Conservation (phyloP, 768 basidiomycete genomes). For the Lyophyllum atratum region DNA sequence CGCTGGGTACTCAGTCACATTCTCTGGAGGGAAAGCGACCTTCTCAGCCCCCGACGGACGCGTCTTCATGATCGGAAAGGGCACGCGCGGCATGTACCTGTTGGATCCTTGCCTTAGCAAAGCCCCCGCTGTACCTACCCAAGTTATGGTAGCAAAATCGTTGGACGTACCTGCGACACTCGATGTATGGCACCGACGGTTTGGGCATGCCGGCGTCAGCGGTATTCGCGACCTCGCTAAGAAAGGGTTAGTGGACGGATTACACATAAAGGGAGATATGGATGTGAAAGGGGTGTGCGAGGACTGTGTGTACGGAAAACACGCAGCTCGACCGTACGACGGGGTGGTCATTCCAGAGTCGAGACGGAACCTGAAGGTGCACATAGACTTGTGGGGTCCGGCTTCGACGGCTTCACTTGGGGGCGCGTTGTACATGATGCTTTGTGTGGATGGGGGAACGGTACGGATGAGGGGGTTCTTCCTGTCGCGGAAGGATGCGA, state of each 20-base stretch:
- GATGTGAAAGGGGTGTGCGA: constrained; percentile 17
- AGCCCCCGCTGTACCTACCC: too few relatives aligned
- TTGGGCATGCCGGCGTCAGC: constrained; percentile 21
- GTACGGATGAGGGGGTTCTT: constrained; percentile 16
- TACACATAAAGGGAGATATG: constrained; percentile 15
- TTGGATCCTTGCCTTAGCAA: too few relatives aligned
- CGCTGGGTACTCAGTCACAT: not conserved
- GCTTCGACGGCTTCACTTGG: constrained; percentile 13
- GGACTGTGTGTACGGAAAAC: constrained; percentile 29
- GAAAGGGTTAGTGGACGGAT: constrained; percentile 19
- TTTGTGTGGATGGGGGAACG: constrained; percentile 22
- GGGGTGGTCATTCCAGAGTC: constrained; percentile 17
- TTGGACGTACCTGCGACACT: constrained; percentile 18
- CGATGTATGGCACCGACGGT: constrained; percentile 26
- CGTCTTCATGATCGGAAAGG: not conserved
- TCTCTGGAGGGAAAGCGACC: not conserved
- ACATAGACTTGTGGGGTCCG: constrained; percentile 28
- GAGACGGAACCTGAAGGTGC: not conserved
- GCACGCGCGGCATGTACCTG: constrained; percentile 3
- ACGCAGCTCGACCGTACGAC: constrained; percentile 23
- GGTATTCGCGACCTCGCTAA: constrained; percentile 14
- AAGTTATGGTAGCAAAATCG: constrained; percentile 9
- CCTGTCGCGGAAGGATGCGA: constrained; percentile 22
- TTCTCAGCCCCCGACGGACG: not conserved
- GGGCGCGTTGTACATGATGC: constrained; percentile 24